Conservation (phyloP, 805 yeast species). For the Ogataea methanolica region DNA sequence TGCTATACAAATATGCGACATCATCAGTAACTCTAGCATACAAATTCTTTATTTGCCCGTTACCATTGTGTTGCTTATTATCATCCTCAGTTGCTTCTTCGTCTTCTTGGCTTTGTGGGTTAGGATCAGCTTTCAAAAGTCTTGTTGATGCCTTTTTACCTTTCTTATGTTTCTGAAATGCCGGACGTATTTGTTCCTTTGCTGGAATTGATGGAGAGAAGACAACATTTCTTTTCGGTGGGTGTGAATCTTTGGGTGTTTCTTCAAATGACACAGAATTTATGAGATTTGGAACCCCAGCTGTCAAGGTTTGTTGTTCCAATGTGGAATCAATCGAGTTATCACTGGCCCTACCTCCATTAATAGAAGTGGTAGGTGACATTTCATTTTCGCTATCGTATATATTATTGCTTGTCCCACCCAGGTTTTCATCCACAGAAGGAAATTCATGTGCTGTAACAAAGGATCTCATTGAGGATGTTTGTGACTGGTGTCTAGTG, state of each 20-base stretch:
- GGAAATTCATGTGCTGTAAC: slow-evolving; percentile 22
- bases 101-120: slow-evolving; percentile 2
- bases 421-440: background rate
- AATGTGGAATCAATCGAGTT: too few relatives aligned
- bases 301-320: too few relatives aligned
- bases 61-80: background rate
- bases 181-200: background rate
- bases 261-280: background rate
- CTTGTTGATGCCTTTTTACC: background rate
- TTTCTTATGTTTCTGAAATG: background rate
- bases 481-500: background rate
- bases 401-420: background rate
- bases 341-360: too few relatives aligned
- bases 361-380: too few relatives aligned
- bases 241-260: too few relatives aligned
- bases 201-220: slow-evolving; percentile 11
- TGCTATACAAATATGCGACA: slow-evolving; percentile 15
- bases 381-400: too few relatives aligned
- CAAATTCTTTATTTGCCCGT: slow-evolving; percentile 8
- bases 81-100: background rate
- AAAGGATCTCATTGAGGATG: slow-evolving; percentile 15
- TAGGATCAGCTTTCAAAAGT: slow-evolving; percentile 8
- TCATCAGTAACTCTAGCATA: slow-evolving; percentile 15
- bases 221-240: slow-evolving; percentile 8
- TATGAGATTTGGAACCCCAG: background rate